These are phyloP conservation scores for Penicillium verhagenii DNA, from an alignment of 495 filamentous ascomycete species.

Conservation along the genomic window DNA sequence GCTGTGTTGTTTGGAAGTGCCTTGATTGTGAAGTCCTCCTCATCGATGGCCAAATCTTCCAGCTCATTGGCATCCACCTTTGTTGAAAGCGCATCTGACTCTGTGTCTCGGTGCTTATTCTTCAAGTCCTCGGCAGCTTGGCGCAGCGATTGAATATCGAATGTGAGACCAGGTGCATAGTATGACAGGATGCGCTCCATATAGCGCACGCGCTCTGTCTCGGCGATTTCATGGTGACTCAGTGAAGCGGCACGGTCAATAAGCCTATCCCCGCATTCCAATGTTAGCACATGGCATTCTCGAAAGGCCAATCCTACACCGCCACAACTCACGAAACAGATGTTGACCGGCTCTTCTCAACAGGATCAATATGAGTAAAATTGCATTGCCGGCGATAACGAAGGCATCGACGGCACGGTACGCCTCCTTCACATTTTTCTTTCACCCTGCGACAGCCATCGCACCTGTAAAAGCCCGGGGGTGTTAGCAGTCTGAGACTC, in stretches of 20 bases:
- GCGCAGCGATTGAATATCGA: slow-evolving; percentile 44
- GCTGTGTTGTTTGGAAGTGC: slow-evolving; percentile 48
- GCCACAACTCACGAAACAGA: slow-evolving; percentile 36
- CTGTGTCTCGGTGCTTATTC: slow-evolving; percentile 36
- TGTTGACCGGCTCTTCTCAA: slow-evolving; percentile 37
- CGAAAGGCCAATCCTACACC: background rate
- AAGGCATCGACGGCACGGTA: slow-evolving; percentile 50
- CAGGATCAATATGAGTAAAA: slow-evolving; percentile 45
- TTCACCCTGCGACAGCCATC: slow-evolving; percentile 51
- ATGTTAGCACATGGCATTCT: background rate
- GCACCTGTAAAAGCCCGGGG: slow-evolving; percentile 29
- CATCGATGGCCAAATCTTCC: slow-evolving; percentile 45
- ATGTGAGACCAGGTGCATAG: slow-evolving; percentile 43
- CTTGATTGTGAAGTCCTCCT: slow-evolving; percentile 48
- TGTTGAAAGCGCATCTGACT: slow-evolving; percentile 35
- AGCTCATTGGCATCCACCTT: slow-evolving; percentile 39
- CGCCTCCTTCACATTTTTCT: slow-evolving; percentile 52
- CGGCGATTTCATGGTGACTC: slow-evolving; percentile 43
- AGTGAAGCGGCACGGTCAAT: slow-evolving; percentile 36
- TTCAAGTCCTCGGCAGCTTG: slow-evolving; percentile 41
- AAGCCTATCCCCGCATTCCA: slow-evolving; percentile 20
- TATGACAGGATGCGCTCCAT: slow-evolving; percentile 47
- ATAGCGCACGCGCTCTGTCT: slow-evolving; percentile 42
- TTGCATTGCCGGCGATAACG: slow-evolving; percentile 49
- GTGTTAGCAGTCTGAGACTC: slow-evolving; percentile 7